phyloP scores from a whole-genome alignment of 495 filamentous ascomycete genomes.

The Trichoderma orchidacearum region DNA sequence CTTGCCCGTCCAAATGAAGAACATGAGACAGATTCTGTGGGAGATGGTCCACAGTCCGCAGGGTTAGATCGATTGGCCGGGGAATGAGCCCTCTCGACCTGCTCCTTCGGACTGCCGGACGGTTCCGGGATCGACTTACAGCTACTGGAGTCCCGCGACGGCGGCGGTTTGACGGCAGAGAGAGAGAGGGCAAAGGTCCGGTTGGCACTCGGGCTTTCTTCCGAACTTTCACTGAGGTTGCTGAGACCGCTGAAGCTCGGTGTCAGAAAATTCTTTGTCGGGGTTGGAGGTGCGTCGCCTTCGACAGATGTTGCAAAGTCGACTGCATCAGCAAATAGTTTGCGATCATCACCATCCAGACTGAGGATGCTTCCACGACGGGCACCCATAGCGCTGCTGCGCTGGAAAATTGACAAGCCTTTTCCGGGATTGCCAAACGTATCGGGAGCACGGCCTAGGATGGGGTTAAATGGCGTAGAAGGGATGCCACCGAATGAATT shows the following conservation, averaged over 20 bases:
- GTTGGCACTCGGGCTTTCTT: constrained; percentile 13
- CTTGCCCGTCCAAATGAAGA: constrained; percentile 6
- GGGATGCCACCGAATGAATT: constrained; percentile 1
- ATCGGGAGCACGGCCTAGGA: constrained; percentile 11
- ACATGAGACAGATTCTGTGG: constrained; percentile 6
- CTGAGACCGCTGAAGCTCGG: constrained; percentile 11
- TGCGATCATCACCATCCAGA: constrained; percentile 56
- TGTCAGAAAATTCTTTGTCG: constrained; percentile 58
- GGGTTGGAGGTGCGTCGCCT: constrained; percentile 81
- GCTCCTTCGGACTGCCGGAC: constrained; percentile 5
- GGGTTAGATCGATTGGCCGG: background rate
- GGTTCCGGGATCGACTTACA: constrained; percentile 29
- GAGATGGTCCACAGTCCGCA: background rate
- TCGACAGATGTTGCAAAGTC: constrained; percentile 39
- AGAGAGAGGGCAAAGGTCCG: constrained; percentile 11
- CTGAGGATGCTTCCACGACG: constrained; percentile 62
- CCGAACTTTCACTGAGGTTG: constrained; percentile 13
- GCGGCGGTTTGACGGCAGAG: constrained; percentile 11
- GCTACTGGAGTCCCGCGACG: constrained; percentile 12
- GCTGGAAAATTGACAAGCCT: constrained; percentile 24
- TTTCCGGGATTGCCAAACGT: constrained; percentile 27
- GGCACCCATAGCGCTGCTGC: constrained; percentile 21
- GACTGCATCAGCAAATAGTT: constrained; percentile 36
- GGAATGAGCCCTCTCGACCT: constrained; percentile 7
- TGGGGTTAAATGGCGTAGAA: constrained; percentile 33